Conservation (phyloP, 2,329 filamentous ascomycete genomes). For the Fusarium sp. region DNA sequence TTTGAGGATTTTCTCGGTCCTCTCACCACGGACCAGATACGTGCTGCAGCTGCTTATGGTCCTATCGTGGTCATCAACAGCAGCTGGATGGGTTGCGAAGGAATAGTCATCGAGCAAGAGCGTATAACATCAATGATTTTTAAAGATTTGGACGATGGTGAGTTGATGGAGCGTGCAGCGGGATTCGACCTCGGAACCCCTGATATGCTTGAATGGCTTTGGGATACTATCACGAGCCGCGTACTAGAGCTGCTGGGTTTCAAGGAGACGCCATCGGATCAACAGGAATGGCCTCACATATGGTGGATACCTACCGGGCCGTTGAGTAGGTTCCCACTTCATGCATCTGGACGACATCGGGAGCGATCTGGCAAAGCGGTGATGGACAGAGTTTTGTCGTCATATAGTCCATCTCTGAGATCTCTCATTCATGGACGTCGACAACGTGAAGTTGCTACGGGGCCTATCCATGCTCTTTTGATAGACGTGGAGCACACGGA, state of each 20-base stretch:
- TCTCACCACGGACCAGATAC: neutral
- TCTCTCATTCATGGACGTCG: neutral
- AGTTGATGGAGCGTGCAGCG: neutral
- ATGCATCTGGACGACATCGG: neutral
- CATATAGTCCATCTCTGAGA: neutral
- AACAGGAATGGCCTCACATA: neutral
- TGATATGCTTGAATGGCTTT: neutral
- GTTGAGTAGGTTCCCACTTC: slow-evolving; percentile 1
- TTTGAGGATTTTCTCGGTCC: neutral
- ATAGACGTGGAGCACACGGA: neutral
- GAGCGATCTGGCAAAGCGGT: neutral
- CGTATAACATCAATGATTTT: neutral
- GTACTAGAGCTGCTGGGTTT: neutral
- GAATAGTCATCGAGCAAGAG: neutral
- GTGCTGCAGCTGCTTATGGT: neutral
- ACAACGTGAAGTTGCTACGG: neutral
- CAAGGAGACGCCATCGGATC: neutral
- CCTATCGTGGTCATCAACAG: neutral
- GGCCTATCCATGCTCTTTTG: neutral
- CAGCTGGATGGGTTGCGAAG: neutral
- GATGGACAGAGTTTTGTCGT: neutral
- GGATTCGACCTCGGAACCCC: neutral
- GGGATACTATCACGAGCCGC: neutral
- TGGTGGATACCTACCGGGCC: neutral
- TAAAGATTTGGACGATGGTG: neutral